Evolutionary conservation across 208 protist genomes (phyloP), one percentile per base, ranked within the genome.

Genomic region (Entamoeba invadens): DNA sequence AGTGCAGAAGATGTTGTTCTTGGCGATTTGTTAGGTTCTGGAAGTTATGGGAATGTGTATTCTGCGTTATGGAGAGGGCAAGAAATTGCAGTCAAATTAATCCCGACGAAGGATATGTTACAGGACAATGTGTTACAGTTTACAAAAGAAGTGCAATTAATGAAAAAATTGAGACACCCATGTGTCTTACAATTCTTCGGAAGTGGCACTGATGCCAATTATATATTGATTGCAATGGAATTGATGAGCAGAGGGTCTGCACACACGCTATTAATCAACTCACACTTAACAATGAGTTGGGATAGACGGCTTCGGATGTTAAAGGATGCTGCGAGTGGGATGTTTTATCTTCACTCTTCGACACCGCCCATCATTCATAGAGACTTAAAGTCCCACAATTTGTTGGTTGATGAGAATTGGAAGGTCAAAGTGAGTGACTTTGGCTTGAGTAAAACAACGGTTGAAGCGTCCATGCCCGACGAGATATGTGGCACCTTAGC

Each of bases 111-210:
- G 46, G 44, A 94, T 44, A 25, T 95, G 38, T 46, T 91, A 14
- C 45, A 46, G n/a, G 93, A 95, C 8, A 91, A 72, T 72, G 38
- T 94, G n/a, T 42, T 47, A 14, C 16, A 96, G n/a, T 96, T 96
- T 77, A 93, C 51, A 94, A 95, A 94, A 91, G 95, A 96, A 45
- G 94, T 96, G 18, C 92, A 91, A 0, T 91, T 96, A 46, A 47
- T 96, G 1, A 94, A 46, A 12, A 91, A 87, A 45, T 44, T 96
- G 25, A 47, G 95, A 45, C 96, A 96, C 92, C 96, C 96, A 35
- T 96, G 95, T 87, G 95, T 96, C 25, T 87, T 96, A 3, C 94
- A 96, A 18, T 95, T 96, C 45, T 95, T 96, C 95, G 96, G 95
- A 38, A 95, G 94, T 21, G 96, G 96, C 38, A 96, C 95, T 12